Percentiles rank a stretch among this genome's conserved stretches.
Evolutionary conservation across 805 yeast species (phyloP).

Genomic region (Metschnikowia koreensis): DNA sequence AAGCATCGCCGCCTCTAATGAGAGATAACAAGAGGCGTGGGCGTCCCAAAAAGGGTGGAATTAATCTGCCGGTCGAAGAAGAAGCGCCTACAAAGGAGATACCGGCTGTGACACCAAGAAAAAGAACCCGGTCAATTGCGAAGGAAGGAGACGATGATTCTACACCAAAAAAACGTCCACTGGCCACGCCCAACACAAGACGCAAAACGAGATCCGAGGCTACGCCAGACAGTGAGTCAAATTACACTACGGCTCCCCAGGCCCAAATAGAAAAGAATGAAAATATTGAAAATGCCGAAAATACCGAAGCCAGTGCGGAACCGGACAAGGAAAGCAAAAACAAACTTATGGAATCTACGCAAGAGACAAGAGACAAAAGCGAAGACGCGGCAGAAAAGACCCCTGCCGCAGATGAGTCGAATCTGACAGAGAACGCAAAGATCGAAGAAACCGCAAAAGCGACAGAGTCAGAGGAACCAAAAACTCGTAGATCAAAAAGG

Average conservation of each 20-base stretch:
- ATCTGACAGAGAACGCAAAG: background rate
- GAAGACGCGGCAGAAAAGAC: background rate
- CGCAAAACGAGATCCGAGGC: slow-evolving; percentile 22
- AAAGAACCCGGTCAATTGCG: slow-evolving; percentile 21
- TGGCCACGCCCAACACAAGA: slow-evolving; percentile 7
- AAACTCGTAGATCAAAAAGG: slow-evolving; percentile 14
- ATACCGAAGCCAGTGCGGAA: background rate
- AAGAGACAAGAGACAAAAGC: background rate
- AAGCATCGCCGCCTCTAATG: slow-evolving; percentile 6
- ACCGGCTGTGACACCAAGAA: slow-evolving; percentile 4
- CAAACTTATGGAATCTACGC: background rate
- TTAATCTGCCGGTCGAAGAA: slow-evolving; percentile 3
- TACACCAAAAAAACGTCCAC: slow-evolving; percentile 12
- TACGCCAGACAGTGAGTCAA: slow-evolving; percentile 9
- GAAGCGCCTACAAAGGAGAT: slow-evolving; percentile 13
- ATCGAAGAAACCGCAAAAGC: slow-evolving; percentile 6
- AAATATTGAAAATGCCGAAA: background rate
- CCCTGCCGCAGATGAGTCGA: background rate
- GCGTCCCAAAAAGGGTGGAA: slow-evolving; percentile 12
- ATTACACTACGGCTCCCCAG: background rate
- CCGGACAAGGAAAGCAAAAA: background rate
- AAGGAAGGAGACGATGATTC: slow-evolving; percentile 17
- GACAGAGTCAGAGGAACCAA: slow-evolving; percentile 8
- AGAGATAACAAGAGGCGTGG: slow-evolving; percentile 1
- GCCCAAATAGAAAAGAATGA: background rate